These are phyloP conservation scores for Fusarium pseudograminearum DNA, from an alignment of 2,329 filamentous ascomycete species.

Conservation along the genomic window DNA sequence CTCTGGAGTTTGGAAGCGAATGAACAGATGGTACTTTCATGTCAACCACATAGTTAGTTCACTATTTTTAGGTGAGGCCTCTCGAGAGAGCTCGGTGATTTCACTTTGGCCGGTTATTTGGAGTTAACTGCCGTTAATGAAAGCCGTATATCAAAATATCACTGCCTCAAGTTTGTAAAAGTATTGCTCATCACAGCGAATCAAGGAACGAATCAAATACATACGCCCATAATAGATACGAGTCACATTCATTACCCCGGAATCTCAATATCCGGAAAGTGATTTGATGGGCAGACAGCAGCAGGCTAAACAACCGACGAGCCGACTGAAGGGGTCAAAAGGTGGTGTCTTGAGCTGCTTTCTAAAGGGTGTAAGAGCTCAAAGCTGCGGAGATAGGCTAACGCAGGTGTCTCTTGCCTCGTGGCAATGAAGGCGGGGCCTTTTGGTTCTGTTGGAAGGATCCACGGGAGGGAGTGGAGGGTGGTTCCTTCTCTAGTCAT, in stretches of 20 bases:
- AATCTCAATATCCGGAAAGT: conserved; percentile 3
- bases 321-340: neutral
- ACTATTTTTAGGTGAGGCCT: neutral
- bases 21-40: neutral
- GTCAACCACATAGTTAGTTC: neutral
- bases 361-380: neutral
- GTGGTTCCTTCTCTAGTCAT: neutral
- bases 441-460: neutral
- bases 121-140: neutral
- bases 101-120: neutral
- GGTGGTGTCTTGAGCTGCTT: neutral
- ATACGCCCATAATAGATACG: neutral
- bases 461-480: neutral
- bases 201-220: neutral
- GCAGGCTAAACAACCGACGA: conserved; percentile 29
- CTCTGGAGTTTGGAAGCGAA: neutral
- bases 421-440: conserved; percentile 11
- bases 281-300: neutral
- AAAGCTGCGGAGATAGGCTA: conserved; percentile 4
- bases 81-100: neutral
- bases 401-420: conserved; percentile 32
- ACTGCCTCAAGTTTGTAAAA: neutral
- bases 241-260: neutral
- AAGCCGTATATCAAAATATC: neutral
- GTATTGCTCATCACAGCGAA: neutral